Conservation (phyloP, 1,284 basidiomycete species). For the Athelia sp. region DNA sequence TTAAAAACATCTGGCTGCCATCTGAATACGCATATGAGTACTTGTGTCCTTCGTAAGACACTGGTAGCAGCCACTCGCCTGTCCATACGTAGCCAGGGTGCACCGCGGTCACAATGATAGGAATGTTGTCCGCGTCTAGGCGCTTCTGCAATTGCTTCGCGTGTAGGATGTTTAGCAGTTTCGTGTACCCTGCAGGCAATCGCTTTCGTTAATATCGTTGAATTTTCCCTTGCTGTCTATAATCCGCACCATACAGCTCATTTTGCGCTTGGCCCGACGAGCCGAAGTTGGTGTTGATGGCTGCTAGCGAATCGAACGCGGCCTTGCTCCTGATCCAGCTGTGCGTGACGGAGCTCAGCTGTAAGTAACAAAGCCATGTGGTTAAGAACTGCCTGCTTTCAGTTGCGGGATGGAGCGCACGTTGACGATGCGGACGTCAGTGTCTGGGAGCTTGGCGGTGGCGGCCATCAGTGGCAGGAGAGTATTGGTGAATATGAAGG, state of each 20-base stretch:
- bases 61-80: no score
- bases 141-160: constrained; percentile 32
- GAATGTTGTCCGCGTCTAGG: constrained; percentile 18
- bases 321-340: background rate
- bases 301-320: background rate
- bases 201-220: no score
- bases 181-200: constrained; percentile 32
- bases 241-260: background rate
- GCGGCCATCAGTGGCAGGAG: constrained; percentile 42
- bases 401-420: background rate
- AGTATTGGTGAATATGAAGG: constrained; percentile 39
- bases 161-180: constrained; percentile 35
- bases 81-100: constrained; percentile 22
- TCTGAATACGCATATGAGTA: background rate
- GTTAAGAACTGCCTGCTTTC: background rate
- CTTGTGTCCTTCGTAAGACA: no score
- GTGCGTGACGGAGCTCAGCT: background rate
- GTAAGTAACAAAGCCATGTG: background rate
- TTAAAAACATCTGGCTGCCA: background rate
- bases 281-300: background rate
- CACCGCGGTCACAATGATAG: constrained; percentile 24
- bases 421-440: constrained; percentile 47
- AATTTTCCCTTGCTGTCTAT: background rate
- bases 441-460: constrained; percentile 35
- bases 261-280: no score